Base-by-base conservation (phyloP, 2,329 filamentous ascomycete genomes). In the Fusarium citri region DNA sequence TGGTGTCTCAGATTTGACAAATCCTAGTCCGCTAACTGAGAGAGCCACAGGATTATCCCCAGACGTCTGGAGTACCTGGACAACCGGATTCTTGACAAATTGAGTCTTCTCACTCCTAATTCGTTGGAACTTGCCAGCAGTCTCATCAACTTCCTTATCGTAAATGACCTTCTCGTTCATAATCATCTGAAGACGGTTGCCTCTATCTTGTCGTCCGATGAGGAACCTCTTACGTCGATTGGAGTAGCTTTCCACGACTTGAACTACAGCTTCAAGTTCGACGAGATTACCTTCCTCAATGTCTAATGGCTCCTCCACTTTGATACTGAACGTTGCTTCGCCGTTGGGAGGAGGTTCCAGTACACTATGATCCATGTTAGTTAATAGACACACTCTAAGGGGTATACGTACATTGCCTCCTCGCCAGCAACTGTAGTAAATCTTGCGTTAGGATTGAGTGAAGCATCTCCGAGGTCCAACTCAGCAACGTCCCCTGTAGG, bases 161-260 rank as follows among this genome's bases (percentile, higher is more conserved):
- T 49, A 57, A 10, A 57, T 30, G 2, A 22, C 10, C 4, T 49
- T 57, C 12, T 57, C 43, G 25, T 57, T 28, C 43, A 57, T 22
- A 12, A 57, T 25, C 54, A 57, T 42, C 20, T 31, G 43, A 5
- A 57, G 54, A 10, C 54, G 23, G 6, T 31, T 40, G 25, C 54
- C 43, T 23, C 30, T 30, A 3, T 9, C 34, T 14, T 43, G n/a
- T 25, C 54, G n/a, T 25, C 25, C 18, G 6, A 56, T 48, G 6
- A 56, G 15, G 6, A 20, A 41, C 23, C 54, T 56, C 23, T 22
- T 28, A 12, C 34, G 43, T 6, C 5, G 23, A 16, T 11, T 25
- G 20, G 12, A 4, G 3, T 40, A 3, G 12, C 26, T 8, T 25
- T 25, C 28, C 8, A 45, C 51, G 8, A 55, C 28, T 25, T 18